phyloP scores from a whole-genome alignment of 2,329 filamentous ascomycete species.

The Shiraia sp. region DNA sequence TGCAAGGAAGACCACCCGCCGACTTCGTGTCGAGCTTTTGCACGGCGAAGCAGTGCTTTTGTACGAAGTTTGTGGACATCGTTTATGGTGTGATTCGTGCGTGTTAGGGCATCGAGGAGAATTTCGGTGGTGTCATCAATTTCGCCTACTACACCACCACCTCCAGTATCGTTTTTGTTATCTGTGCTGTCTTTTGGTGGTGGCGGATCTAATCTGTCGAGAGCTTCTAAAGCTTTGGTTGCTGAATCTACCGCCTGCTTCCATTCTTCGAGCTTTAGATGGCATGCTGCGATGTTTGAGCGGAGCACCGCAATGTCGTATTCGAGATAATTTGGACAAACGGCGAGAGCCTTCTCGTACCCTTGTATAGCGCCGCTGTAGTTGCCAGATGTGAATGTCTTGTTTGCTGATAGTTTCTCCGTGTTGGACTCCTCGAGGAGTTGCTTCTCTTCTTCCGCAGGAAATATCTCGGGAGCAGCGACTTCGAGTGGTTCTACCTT shows the following conservation, averaged over 20 bases:
- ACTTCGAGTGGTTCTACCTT: constrained; percentile 7
- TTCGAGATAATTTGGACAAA: constrained; percentile 81
- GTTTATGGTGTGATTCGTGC: constrained; percentile 43
- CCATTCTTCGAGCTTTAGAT: constrained; percentile 84
- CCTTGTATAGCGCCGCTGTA: constrained; percentile 78
- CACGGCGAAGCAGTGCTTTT: constrained; percentile 81
- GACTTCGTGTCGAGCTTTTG: constrained; percentile 70
- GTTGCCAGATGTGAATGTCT: constrained; percentile 71
- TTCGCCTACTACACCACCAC: constrained; percentile 63
- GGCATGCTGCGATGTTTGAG: constrained; percentile 87
- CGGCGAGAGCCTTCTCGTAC: constrained; percentile 78
- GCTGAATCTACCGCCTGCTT: constrained; percentile 78
- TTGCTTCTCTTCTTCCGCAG: constrained; percentile 42
- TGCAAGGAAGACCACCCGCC: constrained; percentile 80
- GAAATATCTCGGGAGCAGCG: constrained; percentile 31
- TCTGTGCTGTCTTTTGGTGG: constrained; percentile 31
- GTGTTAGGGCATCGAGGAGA: constrained; percentile 35
- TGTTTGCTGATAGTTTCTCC: constrained; percentile 77
- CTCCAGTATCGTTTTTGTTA: constrained; percentile 51
- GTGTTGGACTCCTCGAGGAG: constrained; percentile 72
- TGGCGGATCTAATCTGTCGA: constrained; percentile 64
- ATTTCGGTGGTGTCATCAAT: constrained; percentile 53
- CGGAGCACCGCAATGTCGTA: constrained; percentile 86
- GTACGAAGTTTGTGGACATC: constrained; percentile 77
- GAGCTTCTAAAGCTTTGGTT: constrained; percentile 69